These are phyloP conservation scores for Ophiostoma novo-ulmi DNA, from an alignment of 2,329 filamentous ascomycete species.

Conservation along the genomic window DNA sequence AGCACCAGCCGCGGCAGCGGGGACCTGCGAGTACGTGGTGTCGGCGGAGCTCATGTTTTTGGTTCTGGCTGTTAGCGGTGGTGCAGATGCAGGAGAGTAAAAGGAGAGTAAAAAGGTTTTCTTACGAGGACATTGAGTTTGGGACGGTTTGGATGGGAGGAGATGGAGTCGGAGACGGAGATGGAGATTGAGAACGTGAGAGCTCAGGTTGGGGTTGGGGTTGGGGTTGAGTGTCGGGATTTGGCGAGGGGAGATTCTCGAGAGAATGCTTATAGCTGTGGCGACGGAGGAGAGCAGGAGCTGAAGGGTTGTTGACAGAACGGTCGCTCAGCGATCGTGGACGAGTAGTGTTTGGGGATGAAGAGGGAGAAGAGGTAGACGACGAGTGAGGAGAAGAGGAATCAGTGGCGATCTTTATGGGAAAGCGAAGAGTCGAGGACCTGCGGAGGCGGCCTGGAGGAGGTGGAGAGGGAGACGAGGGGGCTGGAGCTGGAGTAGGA, in stretches of 20 bases:
- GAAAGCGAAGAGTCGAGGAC: constrained; percentile 27
- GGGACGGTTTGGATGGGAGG: constrained; percentile 5
- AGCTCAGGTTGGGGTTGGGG: background rate
- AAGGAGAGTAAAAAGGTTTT: background rate
- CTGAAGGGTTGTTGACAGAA: constrained; percentile 19
- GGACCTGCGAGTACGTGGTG: constrained; percentile 24
- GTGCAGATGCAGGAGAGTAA: background rate
- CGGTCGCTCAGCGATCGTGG: constrained; percentile 27
- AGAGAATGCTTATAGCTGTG: constrained; percentile 25
- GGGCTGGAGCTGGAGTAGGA: background rate
- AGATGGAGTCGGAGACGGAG: background rate
- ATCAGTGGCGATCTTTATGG: constrained; percentile 26
- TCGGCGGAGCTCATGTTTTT: constrained; percentile 25
- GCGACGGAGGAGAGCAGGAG: constrained; percentile 18
- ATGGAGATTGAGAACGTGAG: background rate
- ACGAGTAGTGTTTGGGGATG: constrained; percentile 21
- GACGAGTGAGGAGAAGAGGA: constrained; percentile 14
- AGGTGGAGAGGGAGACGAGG: constrained; percentile 13
- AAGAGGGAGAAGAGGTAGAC: constrained; percentile 12
- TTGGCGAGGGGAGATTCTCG: constrained; percentile 25
- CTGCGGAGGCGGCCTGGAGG: constrained; percentile 23
- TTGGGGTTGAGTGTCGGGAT: background rate
- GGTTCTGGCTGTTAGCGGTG: background rate
- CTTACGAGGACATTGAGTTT: constrained; percentile 27
- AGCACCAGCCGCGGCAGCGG: constrained; percentile 19